Evolutionary conservation across 176 grass and related monocot genomes (phyloP), one percentile per base, ranked within the genome.

Genomic region (Secale cereale): DNA sequence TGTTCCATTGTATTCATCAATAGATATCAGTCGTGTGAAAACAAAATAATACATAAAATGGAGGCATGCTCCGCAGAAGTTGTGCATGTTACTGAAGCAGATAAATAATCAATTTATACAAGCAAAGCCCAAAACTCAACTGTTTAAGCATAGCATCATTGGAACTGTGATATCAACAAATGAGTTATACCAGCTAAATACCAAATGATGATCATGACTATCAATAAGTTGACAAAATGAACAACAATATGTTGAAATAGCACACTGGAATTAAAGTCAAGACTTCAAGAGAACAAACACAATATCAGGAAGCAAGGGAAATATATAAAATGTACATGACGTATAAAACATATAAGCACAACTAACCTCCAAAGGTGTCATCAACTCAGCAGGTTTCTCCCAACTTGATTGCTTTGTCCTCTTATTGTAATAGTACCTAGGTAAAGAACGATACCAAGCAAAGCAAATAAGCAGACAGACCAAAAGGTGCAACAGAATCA

Each of bases 381-480:
- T 98, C 85, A 98, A 72, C 83, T 98, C 95, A 80, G 84, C 67
- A 30, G 95, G 95, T 88, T 98, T 98, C 83, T 98, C 95, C 95
- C 95, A 98, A 81, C 93, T 92, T 82, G 92, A 95, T 77, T 95
- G 92, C 65, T 85, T 94, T 63, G 97, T 99, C 91, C 94, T 96
- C 91, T 96, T 99, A 96, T 99, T 99, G 54, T 92, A 96, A 71
- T 99, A 99, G 65, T 99, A 99, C 78, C 97, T 99, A 78, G 32
- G 67, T 62, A 80, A 76, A 77, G 25, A 76, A 80, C 63, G 3
- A 52, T 27, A 65, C 29, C 20, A 83, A 79, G 19, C 25, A 59
- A 54, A 76, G 25, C 59, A 22, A 75, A 75, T 75, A 31, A 75
- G 54, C 19, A 25, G 26, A 82, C 25, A 65, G 26, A 54, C 13